Conservation (phyloP, 352 stramenopile genomes). For the Phytophthora sojae region DNA sequence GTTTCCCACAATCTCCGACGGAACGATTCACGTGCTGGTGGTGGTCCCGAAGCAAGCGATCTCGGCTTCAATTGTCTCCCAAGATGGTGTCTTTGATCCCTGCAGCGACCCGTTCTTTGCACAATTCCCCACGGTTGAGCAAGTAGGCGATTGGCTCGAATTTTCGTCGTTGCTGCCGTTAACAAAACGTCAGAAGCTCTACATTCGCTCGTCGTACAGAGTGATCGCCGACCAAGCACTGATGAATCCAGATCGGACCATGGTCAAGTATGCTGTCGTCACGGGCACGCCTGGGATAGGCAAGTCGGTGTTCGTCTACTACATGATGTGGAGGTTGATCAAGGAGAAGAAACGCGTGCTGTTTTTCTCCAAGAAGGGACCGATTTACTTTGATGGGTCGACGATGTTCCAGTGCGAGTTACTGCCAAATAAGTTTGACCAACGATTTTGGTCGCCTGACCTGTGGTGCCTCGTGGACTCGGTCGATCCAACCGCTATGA, state of each 20-base stretch:
- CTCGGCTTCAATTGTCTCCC: not conserved
- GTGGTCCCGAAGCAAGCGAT: slow-evolving; percentile 7
- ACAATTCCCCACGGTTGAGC: slow-evolving; percentile 28
- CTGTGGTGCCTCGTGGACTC: slow-evolving; percentile 48
- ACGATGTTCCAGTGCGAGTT: slow-evolving; percentile 16
- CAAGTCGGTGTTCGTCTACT: slow-evolving; percentile 49
- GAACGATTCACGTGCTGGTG: slow-evolving; percentile 22
- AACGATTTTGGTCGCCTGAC: slow-evolving; percentile 33
- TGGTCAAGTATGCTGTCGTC: slow-evolving; percentile 39
- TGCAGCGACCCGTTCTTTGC: slow-evolving; percentile 35
- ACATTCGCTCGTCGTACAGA: slow-evolving; percentile 39
- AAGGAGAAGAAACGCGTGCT: slow-evolving; percentile 39
- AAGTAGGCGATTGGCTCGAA: slow-evolving; percentile 35
- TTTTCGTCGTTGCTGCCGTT: slow-evolving; percentile 38
- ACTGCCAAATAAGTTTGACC: slow-evolving; percentile 11
- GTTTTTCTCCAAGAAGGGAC: slow-evolving; percentile 11
- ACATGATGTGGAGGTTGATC: slow-evolving; percentile 49
- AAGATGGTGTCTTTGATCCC: slow-evolving; percentile 17
- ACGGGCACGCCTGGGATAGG: slow-evolving; percentile 36
- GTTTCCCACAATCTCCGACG: not conserved
- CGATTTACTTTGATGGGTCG: slow-evolving; percentile 42
- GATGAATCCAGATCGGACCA: slow-evolving; percentile 18
- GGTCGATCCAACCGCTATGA: slow-evolving; percentile 34
- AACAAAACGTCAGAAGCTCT: slow-evolving; percentile 28
- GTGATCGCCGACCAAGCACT: slow-evolving; percentile 33